Evolutionary conservation across 2,329 filamentous ascomycete species (phyloP).

Genomic region (Pestalotiopsis sp.): DNA sequence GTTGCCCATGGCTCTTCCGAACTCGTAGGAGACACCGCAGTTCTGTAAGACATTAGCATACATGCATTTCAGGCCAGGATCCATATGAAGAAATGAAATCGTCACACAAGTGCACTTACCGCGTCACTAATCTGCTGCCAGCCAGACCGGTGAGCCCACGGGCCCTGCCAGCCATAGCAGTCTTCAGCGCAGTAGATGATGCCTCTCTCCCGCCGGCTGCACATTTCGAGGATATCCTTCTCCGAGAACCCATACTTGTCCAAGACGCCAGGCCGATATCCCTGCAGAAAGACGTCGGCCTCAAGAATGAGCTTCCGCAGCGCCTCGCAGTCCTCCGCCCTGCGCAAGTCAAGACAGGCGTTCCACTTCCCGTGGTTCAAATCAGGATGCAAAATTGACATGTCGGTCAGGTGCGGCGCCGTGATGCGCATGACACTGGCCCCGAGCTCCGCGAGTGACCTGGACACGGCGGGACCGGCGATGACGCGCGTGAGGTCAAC

Average conservation of each 20-base stretch:
- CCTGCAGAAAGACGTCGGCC: conserved; percentile 54
- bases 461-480: conserved; percentile 46
- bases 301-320: conserved; percentile 44
- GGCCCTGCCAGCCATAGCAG: conserved; percentile 55
- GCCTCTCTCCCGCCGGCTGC: conserved; percentile 40
- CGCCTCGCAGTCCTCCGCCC: conserved; percentile 38
- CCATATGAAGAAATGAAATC: background rate
- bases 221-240: conserved; percentile 42
- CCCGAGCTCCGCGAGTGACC: conserved; percentile 46
- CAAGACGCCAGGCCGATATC: conserved; percentile 50
- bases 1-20: conserved; percentile 43
- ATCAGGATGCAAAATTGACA: conserved; percentile 44
- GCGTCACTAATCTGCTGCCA: conserved; percentile 59
- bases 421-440: conserved; percentile 50
- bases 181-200: conserved; percentile 53
- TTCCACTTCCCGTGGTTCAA: conserved; percentile 55
- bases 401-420: conserved; percentile 39
- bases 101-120: conserved; percentile 21
- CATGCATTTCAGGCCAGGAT: too few relatives aligned
- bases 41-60: conserved; percentile 21
- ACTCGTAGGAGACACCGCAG: conserved; percentile 48
- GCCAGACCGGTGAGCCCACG: conserved; percentile 46
- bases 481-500: conserved; percentile 52
- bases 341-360: conserved; percentile 43
- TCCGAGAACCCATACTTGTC: conserved; percentile 48